phyloP scores from a whole-genome alignment of 2,329 filamentous ascomycete genomes.

The Penicillium olsonii region DNA sequence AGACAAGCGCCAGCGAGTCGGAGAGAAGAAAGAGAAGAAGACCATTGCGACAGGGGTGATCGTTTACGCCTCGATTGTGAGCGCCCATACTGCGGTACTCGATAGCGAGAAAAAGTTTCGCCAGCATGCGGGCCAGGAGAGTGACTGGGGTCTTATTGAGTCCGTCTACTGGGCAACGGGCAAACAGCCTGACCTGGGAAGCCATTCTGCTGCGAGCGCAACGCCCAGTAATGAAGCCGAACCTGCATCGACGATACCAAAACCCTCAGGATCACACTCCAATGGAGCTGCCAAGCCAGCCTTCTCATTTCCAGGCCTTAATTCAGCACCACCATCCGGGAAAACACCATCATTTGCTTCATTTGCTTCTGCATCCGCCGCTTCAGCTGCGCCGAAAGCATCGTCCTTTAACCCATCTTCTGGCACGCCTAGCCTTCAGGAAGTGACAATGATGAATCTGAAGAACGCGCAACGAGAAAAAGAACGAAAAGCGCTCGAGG shows the following conservation, averaged over 20 bases:
- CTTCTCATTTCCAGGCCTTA: slow-evolving; percentile 40
- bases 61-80: slow-evolving; percentile 59
- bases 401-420: slow-evolving; percentile 27
- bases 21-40: slow-evolving; percentile 54
- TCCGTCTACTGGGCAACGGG: slow-evolving; percentile 57
- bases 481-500: slow-evolving; percentile 54
- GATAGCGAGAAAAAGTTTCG: slow-evolving; percentile 47
- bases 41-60: slow-evolving; percentile 56
- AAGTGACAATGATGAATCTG: slow-evolving; percentile 57
- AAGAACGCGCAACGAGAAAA: slow-evolving; percentile 58
- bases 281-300: slow-evolving; percentile 22
- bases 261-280: slow-evolving; percentile 5
- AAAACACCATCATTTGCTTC: slow-evolving; percentile 47
- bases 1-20: slow-evolving; percentile 56
- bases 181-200: slow-evolving; percentile 52
- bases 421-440: slow-evolving; percentile 45
- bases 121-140: slow-evolving; percentile 27
- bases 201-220: slow-evolving; percentile 9
- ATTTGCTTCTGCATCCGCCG: slow-evolving; percentile 38
- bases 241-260: background rate
- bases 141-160: slow-evolving; percentile 53
- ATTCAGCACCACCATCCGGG: slow-evolving; percentile 28
- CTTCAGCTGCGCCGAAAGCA: slow-evolving; percentile 28
- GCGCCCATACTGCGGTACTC: slow-evolving; percentile 58
- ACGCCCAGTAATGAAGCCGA: slow-evolving; percentile 24